Evolutionary conservation across 208 protist species (phyloP), one percentile per base, ranked within the genome.

Genomic region (Crithidia sp.): DNA sequence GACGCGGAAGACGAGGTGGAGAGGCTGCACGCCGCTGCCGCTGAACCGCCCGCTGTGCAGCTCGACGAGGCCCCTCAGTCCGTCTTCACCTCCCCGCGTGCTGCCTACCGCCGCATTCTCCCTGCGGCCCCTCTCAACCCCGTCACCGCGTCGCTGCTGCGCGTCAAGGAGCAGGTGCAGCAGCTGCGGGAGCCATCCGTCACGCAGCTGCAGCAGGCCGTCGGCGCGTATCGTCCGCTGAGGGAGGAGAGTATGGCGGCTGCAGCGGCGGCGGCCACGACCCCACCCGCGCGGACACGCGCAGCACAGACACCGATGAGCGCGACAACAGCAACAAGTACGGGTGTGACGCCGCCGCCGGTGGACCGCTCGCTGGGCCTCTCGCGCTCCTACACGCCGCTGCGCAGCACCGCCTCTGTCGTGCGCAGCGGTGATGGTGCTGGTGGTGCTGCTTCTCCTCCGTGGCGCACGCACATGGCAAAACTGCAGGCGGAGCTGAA

Each of bases 401-500:
- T 54, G 13, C 74, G 67, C 58, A 70, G 40, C 52, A 58, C 61
- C 14, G 47, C 56, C 14, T 53, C 36, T 5, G 62, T 67, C 6
- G 14, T 57, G 62, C 37, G 62, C 43, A 52, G n/a, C 28, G 45
- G 41, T 44, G 12, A 10, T 50, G 60, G 12, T 63, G 49, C 14
- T 56, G 56, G 19, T 28, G 19, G 36, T n/a, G 53, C 44, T 14
- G 63, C 66, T 0, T 72, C 74, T 12, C 74, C 74, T 36, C 73
- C 74, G 50, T 94, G 84, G 89, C 83, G 74, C 19, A 71, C 82
- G 5, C 74, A 78, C 56, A 90, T 91, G 82, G 28, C 56, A 1
- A 72, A 81, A 50, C 71, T 94, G 62, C 76, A 87, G 68, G 74
- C 64, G 13, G 89, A 92, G 49, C 63, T 94, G 61, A 74, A 75